Base-by-base conservation (phyloP, 345 rosid genomes). In the Boechera retrofracta region DNA sequence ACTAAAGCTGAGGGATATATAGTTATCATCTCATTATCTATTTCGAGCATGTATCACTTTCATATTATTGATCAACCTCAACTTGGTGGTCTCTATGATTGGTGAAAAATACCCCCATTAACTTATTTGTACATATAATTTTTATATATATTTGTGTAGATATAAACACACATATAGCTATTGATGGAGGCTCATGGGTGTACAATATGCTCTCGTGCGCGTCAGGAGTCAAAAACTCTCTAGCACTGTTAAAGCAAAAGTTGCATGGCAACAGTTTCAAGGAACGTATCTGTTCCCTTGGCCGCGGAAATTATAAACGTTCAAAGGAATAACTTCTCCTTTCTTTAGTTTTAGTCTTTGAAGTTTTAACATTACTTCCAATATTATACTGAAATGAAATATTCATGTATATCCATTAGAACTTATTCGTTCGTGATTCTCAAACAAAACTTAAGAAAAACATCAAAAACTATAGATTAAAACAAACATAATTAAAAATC, bases 211-310 rank as follows among this genome's bases (percentile, higher is more conserved):
- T 53, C 82, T 80, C 86, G 86, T 87, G 87, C 80, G 80, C 61
- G 86, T 83, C 86, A 79, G 85, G 31, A 45, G 60, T 21, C 21
- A 53, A 53, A 18, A 32, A 15, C 18, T 41, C 32, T 41, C 51
- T 70, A 66, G 53, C 62, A 65, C 42, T 66, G 67, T 44, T 47
- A 63, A 78, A 87, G 86, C 67, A 75, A 87, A 83, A 81, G 88
- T 77, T 80, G 87, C 90, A 82, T 72, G 88, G 77, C 82, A 71
- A 75, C 73, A 52, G 56, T 55, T 84, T 77, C 85, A 62, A 83
- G 81, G 86, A 83, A 82, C 86, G 87, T 80, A 67, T 78, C 26
- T 55, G 66, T 71, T 71, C 66, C 76, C 33, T 69, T 77, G 56
- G 66, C 75, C 41, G 31, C 49, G 55, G 51, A 51, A 39, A 52